phyloP scores from a whole-genome alignment of 108 stramenopile species.

The Stephanodiscus triporus region DNA sequence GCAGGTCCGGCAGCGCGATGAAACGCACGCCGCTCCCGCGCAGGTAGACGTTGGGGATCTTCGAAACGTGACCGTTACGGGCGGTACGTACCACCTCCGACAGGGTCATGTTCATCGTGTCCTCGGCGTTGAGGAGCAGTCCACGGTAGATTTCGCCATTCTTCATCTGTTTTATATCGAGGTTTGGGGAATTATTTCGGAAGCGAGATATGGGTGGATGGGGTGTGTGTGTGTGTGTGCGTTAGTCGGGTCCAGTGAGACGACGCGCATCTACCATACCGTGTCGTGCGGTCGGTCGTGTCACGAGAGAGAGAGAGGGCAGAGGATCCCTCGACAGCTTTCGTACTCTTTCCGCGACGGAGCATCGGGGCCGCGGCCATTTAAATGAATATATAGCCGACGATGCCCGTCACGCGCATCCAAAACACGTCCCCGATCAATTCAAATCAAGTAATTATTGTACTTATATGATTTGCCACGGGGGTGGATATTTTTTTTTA shows the following conservation, averaged over 20 bases:
- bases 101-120: constrained; percentile 95
- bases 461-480: constrained; percentile 1
- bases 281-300: no score
- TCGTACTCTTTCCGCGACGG: not conserved
- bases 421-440: constrained; percentile 6
- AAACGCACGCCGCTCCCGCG: constrained; percentile 94
- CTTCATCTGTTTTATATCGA: constrained; percentile 68
- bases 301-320: not conserved
- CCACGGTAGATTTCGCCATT: constrained; percentile 97
- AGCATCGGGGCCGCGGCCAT: constrained; percentile 1
- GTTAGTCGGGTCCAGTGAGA: not conserved
- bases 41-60: constrained; percentile 86
- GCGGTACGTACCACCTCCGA: constrained; percentile 85
- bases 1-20: constrained; percentile 93
- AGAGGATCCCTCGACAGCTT: not conserved
- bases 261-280: no score
- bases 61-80: constrained; percentile 80
- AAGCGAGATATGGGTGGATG: not conserved
- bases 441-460: constrained; percentile 7
- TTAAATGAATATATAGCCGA: not conserved
- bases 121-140: constrained; percentile 91
- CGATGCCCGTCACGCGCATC: constrained; percentile 1
- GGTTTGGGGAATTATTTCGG: not conserved
- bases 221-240: not conserved
- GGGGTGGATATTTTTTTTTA: not conserved